Evolutionary conservation across 495 filamentous ascomycete species (phyloP), one percentile per base, ranked within the genome.

Genomic region (Podospora fimiseda): DNA sequence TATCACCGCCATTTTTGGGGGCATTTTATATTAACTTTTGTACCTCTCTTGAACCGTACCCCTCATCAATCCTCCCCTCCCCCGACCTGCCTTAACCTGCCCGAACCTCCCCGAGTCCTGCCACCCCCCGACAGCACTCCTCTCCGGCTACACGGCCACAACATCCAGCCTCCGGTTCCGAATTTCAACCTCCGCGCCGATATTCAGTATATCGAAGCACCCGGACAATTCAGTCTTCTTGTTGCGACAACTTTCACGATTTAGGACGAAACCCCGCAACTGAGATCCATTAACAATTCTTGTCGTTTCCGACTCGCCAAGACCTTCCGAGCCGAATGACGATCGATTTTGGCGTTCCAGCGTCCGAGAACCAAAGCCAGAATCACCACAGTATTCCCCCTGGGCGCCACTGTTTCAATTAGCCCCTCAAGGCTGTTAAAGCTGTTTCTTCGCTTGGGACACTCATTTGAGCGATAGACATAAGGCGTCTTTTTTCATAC

Each of bases 361-460:
- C 37, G 20, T 57, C 39, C 20, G 24, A 47, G 50, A 52, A 43
- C 44, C 55, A 37, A 37, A 18, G n/a, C n/a, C n/a, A n/a, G n/a
- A 33, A 33, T 11, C 5, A 11, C 27, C 27, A 33, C 11, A 5
- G 5, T 33, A 5, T 33, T 33, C 27, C 5, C 27, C 27, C 11
- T 33, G 6, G 27, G 27, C 27, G 27, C 27, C 27, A 33, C 27
- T 33, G 27, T 33, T 33, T 33, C 27, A 33, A 33, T 11, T n/a
- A n/a, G n/a, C n/a, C n/a, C n/a, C n/a, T n/a, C n/a, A n/a, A n/a
- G 37, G 51, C 46, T 47, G 43, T 47, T 37, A 23, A 33, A 33
- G 27, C 11, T 33, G 5, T 5, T 33, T 33, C 11, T 11, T 19
- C 8, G 39, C 30, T 48, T 43, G 36, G 14, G 27, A 23, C 20